These are phyloP conservation scores for Corylus avellana DNA, from an alignment of 306 rosid species.

Conservation along the genomic window DNA sequence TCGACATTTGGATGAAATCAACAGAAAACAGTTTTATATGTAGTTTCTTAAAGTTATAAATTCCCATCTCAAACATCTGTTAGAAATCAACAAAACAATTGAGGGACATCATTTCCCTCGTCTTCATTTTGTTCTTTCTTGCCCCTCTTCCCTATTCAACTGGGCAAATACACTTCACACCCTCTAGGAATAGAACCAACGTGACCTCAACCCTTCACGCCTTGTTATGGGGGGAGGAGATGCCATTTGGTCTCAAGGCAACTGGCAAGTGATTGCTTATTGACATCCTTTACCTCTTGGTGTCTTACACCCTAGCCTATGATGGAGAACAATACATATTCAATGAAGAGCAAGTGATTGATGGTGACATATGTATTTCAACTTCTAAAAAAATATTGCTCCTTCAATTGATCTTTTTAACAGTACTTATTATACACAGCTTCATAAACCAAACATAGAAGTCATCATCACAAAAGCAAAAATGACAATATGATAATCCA, in stretches of 20 bases:
- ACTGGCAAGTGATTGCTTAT: neutral
- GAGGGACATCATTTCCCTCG: neutral
- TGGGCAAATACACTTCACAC: neutral
- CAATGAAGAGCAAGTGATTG: neutral
- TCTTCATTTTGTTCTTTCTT: neutral
- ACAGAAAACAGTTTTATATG: neutral
- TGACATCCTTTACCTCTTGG: neutral
- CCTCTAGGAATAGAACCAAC: neutral
- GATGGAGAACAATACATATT: neutral
- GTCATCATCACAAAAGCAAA: neutral
- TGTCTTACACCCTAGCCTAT: neutral
- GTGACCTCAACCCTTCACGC: neutral
- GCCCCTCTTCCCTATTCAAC: neutral
- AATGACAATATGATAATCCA: neutral
- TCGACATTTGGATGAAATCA: neutral
- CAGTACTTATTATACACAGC: neutral
- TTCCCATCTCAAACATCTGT: neutral
- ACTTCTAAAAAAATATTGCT: neutral
- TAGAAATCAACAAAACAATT: neutral
- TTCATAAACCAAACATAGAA: neutral
- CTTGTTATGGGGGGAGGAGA: neutral
- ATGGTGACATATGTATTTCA: neutral
- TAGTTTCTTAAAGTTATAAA: neutral
- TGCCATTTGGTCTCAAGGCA: neutral
- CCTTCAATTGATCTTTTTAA: neutral